These are phyloP conservation scores for Lyophyllum decastes DNA, from an alignment of 768 basidiomycete genomes.

Conservation along the genomic window DNA sequence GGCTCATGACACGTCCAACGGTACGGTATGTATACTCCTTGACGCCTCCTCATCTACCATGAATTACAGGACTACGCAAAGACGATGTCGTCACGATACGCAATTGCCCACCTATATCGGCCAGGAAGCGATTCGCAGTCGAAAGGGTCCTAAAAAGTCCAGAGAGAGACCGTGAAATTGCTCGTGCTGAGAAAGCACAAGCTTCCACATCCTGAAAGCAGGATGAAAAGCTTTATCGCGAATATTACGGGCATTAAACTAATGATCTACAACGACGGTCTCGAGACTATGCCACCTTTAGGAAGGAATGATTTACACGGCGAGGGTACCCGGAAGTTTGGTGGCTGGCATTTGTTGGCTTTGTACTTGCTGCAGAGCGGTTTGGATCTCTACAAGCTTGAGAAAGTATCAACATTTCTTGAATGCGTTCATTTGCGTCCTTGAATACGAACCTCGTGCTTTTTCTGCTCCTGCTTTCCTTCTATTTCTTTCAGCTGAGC, in stretches of 20 bases:
- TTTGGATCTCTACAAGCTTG: slow-evolving; percentile 70
- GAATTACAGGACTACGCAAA: slow-evolving; percentile 53
- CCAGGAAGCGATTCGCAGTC: slow-evolving; percentile 73
- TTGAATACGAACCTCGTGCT: slow-evolving; percentile 61
- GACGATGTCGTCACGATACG: slow-evolving; percentile 77
- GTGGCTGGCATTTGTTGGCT: slow-evolving; percentile 24
- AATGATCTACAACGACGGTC: neutral
- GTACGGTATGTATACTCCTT: slow-evolving; percentile 41
- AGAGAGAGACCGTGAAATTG: slow-evolving; percentile 55
- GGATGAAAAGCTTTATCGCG: slow-evolving; percentile 1
- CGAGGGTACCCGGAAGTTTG: slow-evolving; percentile 4
- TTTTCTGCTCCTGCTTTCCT: slow-evolving; percentile 78
- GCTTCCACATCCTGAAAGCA: slow-evolving; percentile 12
- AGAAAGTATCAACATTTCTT: slow-evolving; percentile 15
- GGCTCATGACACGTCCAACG: slow-evolving; percentile 70
- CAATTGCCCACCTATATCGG: slow-evolving; percentile 81
- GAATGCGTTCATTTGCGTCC: slow-evolving; percentile 6
- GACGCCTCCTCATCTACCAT: slow-evolving; percentile 3
- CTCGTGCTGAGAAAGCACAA: slow-evolving; percentile 25
- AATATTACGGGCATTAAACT: neutral
- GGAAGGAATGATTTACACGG: slow-evolving; percentile 1
- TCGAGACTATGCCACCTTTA: neutral
- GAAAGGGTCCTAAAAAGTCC: slow-evolving; percentile 71
- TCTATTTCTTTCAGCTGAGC: slow-evolving; percentile 77
- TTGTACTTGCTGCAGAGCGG: slow-evolving; percentile 48